Percentiles rank a stretch among this genome's conserved stretches.
phyloP scores from a whole-genome alignment of 352 stramenopile species.

The Globisporangium carolinianum region DNA sequence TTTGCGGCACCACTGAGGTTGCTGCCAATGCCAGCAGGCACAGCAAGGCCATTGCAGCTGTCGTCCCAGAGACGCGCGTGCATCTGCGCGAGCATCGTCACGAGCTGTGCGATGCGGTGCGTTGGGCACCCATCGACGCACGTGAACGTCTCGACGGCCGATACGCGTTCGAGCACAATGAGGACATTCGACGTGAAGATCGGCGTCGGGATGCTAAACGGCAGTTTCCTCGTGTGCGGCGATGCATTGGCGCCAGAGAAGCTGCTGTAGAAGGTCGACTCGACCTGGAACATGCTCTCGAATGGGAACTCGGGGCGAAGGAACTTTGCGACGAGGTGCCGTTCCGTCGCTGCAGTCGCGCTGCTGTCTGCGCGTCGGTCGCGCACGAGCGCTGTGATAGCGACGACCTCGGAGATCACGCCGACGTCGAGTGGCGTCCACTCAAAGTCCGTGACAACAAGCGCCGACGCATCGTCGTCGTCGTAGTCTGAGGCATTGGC shows the following conservation, averaged over 20 bases:
- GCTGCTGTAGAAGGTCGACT: slow-evolving; percentile 65
- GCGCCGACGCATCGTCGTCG: slow-evolving; percentile 6
- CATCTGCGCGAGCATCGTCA: slow-evolving; percentile 55
- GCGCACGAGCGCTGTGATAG: slow-evolving; percentile 26
- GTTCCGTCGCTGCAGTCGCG: slow-evolving; percentile 5
- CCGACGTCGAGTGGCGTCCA: slow-evolving; percentile 66
- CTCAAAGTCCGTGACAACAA: slow-evolving; percentile 36
- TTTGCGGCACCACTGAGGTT: slow-evolving; percentile 59
- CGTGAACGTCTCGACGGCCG: slow-evolving; percentile 37
- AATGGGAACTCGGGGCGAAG: slow-evolving; percentile 72
- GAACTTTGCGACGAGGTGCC: slow-evolving; percentile 66
- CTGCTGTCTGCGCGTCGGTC: slow-evolving; percentile 3
- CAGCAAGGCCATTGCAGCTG: slow-evolving; percentile 35
- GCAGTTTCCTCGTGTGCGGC: slow-evolving; percentile 15
- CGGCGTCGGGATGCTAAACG: slow-evolving; percentile 46
- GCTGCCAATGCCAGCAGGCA: slow-evolving; percentile 57
- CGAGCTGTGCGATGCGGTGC: slow-evolving; percentile 29
- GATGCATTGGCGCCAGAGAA: slow-evolving; percentile 20
- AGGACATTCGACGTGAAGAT: slow-evolving; percentile 62
- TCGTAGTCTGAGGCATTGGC: background rate
- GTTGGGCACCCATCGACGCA: slow-evolving; percentile 60
- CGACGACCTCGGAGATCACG: slow-evolving; percentile 74
- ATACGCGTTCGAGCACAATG: slow-evolving; percentile 64
- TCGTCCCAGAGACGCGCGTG: slow-evolving; percentile 50
- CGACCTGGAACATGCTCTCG: slow-evolving; percentile 73